phyloP scores from a whole-genome alignment of 495 filamentous ascomycete genomes.

The Lentithecium fluviatile region DNA sequence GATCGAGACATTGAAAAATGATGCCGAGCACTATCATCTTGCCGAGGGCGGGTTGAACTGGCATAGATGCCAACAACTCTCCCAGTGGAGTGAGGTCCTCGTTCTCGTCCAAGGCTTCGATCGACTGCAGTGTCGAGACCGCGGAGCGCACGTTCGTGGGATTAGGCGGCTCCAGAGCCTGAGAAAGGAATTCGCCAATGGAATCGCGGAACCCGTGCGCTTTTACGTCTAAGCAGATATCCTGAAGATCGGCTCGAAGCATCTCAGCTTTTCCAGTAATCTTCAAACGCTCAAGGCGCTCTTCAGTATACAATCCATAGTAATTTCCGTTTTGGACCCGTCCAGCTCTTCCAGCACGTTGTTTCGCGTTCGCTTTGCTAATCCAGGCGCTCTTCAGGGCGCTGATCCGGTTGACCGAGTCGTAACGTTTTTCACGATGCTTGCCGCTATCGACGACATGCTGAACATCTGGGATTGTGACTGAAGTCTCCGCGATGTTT shows the following conservation, averaged over 20 bases:
- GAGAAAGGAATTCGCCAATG: constrained; percentile 51
- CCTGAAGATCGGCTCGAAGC: constrained; percentile 52
- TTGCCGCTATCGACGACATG: constrained; percentile 60
- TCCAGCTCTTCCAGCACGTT: constrained; percentile 60
- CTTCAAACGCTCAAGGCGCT: constrained; percentile 51
- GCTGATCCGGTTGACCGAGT: constrained; percentile 48
- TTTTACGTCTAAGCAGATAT: constrained; percentile 52
- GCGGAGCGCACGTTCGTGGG: constrained; percentile 47
- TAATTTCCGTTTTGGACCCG: constrained; percentile 60
- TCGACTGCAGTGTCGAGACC: constrained; percentile 46
- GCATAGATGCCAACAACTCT: constrained; percentile 48
- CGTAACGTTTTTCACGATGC: constrained; percentile 52
- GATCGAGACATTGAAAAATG: constrained; percentile 62
- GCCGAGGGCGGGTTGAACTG: constrained; percentile 52
- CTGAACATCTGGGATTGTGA: constrained; percentile 60
- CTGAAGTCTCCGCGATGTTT: constrained; percentile 61
- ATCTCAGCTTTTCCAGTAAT: constrained; percentile 51
- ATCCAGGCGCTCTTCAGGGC: constrained; percentile 53
- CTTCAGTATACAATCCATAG: constrained; percentile 54
- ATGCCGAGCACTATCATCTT: constrained; percentile 60
- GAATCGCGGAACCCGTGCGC: constrained; percentile 45
- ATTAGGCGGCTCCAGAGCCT: constrained; percentile 56
- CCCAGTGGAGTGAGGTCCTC: constrained; percentile 57
- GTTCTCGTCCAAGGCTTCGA: constrained; percentile 52
- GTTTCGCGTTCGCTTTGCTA: constrained; percentile 55